A percentile compares a stretch with the other conserved stretches of the same genome.
Evolutionary conservation across 1,284 basidiomycete genomes (phyloP).

Genomic region (Ceratobasidium theobromae): DNA sequence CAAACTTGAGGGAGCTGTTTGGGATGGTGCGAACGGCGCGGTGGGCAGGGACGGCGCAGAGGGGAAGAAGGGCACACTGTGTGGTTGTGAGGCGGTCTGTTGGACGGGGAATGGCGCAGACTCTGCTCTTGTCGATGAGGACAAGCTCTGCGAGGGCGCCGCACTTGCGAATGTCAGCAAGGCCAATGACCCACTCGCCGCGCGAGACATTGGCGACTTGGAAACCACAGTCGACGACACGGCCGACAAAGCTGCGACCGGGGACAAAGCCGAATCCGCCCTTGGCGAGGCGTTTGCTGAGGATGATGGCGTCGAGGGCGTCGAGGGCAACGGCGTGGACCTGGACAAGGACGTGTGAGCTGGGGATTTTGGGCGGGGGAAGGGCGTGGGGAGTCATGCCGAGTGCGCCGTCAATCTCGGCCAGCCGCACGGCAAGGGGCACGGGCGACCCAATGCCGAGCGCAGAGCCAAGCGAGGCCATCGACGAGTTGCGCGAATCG

Average conservation of each 20-base stretch:
- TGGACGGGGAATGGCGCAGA: constrained; percentile 67
- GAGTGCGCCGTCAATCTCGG: constrained; percentile 44
- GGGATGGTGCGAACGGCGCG: constrained; percentile 67
- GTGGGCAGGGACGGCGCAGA: constrained; percentile 73
- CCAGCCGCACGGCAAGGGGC: constrained; percentile 50
- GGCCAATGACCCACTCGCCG: constrained; percentile 81
- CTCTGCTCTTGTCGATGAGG: constrained; percentile 72
- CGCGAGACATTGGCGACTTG: constrained; percentile 70
- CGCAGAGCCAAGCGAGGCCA: no score
- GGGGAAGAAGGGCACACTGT: constrained; percentile 75
- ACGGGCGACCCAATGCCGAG: constrained; percentile 28
- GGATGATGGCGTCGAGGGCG: constrained; percentile 64
- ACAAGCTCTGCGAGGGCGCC: constrained; percentile 84
- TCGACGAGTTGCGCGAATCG: no score
- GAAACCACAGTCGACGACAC: constrained; percentile 75
- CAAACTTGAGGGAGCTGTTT: neutral
- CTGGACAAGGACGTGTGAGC: constrained; percentile 72
- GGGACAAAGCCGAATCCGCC: constrained; percentile 66
- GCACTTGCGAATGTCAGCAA: constrained; percentile 76
- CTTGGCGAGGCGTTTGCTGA: constrained; percentile 49
- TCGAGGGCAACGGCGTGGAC: constrained; percentile 84
- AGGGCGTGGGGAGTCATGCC: constrained; percentile 66
- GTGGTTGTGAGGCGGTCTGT: constrained; percentile 10
- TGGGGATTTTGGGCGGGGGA: constrained; percentile 70
- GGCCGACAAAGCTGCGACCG: constrained; percentile 79